These are phyloP conservation scores for Teratosphaeria destructans DNA, from an alignment of 2,329 filamentous ascomycete genomes.

Conservation along the genomic window DNA sequence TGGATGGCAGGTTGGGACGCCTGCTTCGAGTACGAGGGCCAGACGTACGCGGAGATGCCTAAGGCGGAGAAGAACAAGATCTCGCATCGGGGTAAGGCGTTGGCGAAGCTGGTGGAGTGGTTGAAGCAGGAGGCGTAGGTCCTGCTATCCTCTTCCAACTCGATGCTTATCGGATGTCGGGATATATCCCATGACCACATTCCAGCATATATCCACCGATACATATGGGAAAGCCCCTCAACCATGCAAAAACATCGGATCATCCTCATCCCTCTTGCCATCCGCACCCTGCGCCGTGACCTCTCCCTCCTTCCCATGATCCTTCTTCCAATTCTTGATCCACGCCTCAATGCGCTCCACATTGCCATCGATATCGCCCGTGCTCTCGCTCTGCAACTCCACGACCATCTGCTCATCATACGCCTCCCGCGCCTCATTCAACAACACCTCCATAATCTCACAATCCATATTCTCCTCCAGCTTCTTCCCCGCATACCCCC, in stretches of 20 bases:
- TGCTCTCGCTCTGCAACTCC: constrained; percentile 70
- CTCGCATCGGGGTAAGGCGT: constrained; percentile 80
- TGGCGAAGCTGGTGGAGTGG: constrained; percentile 79
- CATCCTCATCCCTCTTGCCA: constrained; percentile 22
- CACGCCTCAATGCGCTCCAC: constrained; percentile 73
- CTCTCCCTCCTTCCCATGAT: constrained; percentile 38
- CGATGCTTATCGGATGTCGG: no score
- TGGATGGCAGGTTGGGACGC: constrained; percentile 72
- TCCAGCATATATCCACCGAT: not conserved
- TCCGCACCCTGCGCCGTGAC: constrained; percentile 12
- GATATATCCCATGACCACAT: not conserved
- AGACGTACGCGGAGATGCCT: constrained; percentile 95
- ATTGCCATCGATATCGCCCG: constrained; percentile 81
- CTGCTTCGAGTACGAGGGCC: constrained; percentile 84
- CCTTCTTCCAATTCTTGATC: constrained; percentile 71
- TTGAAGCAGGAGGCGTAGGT: constrained; percentile 27
- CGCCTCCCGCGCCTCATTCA: constrained; percentile 79
- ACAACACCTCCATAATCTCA: constrained; percentile 92
- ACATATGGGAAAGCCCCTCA: constrained; percentile 7
- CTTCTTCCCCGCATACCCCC: constrained; percentile 77
- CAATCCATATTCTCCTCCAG: constrained; percentile 93
- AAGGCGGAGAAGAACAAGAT: constrained; percentile 80
- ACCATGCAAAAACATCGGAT: constrained; percentile 26
- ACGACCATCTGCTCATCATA: constrained; percentile 84
- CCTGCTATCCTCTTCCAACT: not conserved